Base-by-base conservation (phyloP, 805 yeast species). In the Candida quercuum region DNA sequence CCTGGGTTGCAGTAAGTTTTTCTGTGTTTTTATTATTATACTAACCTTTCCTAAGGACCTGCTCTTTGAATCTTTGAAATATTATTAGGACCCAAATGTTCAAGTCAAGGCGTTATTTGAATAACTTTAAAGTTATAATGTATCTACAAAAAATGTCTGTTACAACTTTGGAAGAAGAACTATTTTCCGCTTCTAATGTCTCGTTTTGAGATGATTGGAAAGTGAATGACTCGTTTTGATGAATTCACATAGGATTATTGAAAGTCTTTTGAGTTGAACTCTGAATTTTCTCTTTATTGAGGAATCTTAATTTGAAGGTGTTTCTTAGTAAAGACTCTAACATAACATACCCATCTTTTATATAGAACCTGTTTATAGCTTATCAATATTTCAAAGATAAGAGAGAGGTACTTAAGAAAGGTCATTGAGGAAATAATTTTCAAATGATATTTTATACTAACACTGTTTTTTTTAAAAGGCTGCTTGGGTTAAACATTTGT, bases 1-100 rank as follows among this genome's bases (percentile, higher is more conserved):
- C 96, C 33, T 91, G 98, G 97, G 97, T 87, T 56, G 97, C 98
- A 56, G 98, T 89, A 87, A 76, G 98, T 88, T 63, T 58, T 39
- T 37, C 28, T 36, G 36, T 30, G 43, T 42, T 35, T 61, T 35
- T 33, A 27, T 38, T 36, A 27, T 42, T 39, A 26, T 43, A 34
- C 37, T 41, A 38, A 45, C 47, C 19, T 13, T 20, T 18, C n/a
- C n/a, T n/a, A n/a, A n/a, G n/a, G n/a, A n/a, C n/a, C n/a, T n/a
- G n/a, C n/a, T n/a, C n/a, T n/a, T n/a, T n/a, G n/a, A n/a, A n/a
- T n/a, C n/a, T n/a, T n/a, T n/a, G n/a, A n/a, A n/a, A n/a, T n/a
- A n/a, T 10, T 25, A 15, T n/a, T 14, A 8, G 37, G 31, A 16
- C 45, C 96, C 96, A 86, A 84, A 78, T 91, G 74, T 79, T 68